Evolutionary conservation across 2,329 filamentous ascomycete species (phyloP).

Genomic region (Nemania sp.): DNA sequence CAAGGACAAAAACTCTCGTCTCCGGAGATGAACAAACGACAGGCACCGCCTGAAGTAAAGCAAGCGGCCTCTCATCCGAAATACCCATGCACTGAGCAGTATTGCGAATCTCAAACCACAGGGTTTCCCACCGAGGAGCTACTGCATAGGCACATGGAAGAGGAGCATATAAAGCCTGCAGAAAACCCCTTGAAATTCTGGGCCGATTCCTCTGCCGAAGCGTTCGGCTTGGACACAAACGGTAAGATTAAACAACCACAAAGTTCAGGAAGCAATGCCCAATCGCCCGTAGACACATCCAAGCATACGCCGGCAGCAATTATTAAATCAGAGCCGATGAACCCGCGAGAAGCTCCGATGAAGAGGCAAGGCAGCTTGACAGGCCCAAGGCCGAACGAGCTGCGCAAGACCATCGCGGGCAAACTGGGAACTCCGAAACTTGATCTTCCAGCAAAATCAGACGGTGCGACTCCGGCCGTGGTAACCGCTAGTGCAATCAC

Average conservation of each 20-base stretch:
- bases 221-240: slow-evolving; percentile 56
- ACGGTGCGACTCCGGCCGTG: slow-evolving; percentile 25
- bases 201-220: slow-evolving; percentile 52
- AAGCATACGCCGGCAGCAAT: slow-evolving; percentile 54
- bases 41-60: slow-evolving; percentile 37
- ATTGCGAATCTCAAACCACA: slow-evolving; percentile 55
- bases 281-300: slow-evolving; percentile 43
- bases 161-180: slow-evolving; percentile 61
- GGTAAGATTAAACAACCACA: slow-evolving; percentile 50
- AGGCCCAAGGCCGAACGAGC: slow-evolving; percentile 46
- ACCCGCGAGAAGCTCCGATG: slow-evolving; percentile 56
- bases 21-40: slow-evolving; percentile 48
- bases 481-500: slow-evolving; percentile 36
- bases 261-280: slow-evolving; percentile 32
- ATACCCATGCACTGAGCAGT: slow-evolving; percentile 55
- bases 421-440: slow-evolving; percentile 32
- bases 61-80: slow-evolving; percentile 45
- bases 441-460: slow-evolving; percentile 31
- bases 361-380: slow-evolving; percentile 52
- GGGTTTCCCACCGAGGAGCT: slow-evolving; percentile 60
- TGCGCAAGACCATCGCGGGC: slow-evolving; percentile 28
- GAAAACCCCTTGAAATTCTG: slow-evolving; percentile 59
- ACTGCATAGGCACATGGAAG: slow-evolving; percentile 55
- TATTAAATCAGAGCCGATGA: slow-evolving; percentile 49
- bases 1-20: slow-evolving; percentile 52